Evolutionary conservation across 352 stramenopile genomes (phyloP).

Genomic region (Globisporangium splendens): DNA sequence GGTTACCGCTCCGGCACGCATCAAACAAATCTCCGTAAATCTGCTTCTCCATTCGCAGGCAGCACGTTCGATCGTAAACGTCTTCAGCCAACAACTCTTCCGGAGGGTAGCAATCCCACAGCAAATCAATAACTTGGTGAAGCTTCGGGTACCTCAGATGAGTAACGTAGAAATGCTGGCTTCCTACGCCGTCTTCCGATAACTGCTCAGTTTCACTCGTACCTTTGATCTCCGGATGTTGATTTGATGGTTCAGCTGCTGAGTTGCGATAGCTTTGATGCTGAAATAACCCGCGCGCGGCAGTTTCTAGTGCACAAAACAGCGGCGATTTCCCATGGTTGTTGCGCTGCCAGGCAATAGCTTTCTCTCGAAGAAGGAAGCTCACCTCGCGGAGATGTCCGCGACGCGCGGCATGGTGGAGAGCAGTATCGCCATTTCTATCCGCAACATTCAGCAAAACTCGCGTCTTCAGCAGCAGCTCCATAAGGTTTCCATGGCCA

Average conservation of each 20-base stretch:
- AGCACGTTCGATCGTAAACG: constrained; percentile 29
- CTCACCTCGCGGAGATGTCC: constrained; percentile 51
- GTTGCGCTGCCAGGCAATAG: constrained; percentile 37
- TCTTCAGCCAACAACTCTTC: constrained; percentile 27
- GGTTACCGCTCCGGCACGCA: constrained; percentile 48
- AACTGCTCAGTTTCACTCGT: not conserved
- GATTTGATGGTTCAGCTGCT: not conserved
- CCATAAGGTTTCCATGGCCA: constrained; percentile 44
- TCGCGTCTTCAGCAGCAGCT: constrained; percentile 39
- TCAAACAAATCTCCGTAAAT: constrained; percentile 55
- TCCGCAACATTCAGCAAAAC: constrained; percentile 44
- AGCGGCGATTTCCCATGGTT: constrained; percentile 50
- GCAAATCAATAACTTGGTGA: constrained; percentile 61
- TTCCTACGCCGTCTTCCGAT: constrained; percentile 7
- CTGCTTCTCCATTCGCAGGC: constrained; percentile 42
- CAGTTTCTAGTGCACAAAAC: constrained; percentile 45
- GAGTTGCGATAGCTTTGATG: constrained; percentile 10
- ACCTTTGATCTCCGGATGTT: not conserved
- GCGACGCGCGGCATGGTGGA: constrained; percentile 50
- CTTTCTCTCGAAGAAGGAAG: constrained; percentile 40
- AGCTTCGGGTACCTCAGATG: constrained; percentile 42
- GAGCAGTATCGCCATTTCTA: constrained; percentile 40
- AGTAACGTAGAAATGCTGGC: constrained; percentile 35
- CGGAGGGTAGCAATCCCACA: constrained; percentile 49
- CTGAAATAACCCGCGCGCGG: constrained; percentile 17